Evolutionary conservation across 441 rosid species (phyloP).

Genomic region (Eruca vesicaria): DNA sequence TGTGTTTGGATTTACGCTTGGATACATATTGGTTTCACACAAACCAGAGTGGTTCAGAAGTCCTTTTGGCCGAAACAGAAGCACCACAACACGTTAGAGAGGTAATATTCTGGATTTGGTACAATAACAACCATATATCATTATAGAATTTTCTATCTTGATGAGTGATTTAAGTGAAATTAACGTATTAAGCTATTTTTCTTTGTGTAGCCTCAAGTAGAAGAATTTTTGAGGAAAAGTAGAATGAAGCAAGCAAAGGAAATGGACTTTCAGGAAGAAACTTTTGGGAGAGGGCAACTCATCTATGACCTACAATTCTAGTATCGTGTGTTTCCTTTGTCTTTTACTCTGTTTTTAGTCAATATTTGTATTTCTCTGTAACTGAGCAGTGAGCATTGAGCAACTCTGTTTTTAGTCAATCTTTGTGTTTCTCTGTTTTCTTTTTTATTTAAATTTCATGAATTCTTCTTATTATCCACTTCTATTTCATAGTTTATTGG

Average conservation of each 20-base stretch:
- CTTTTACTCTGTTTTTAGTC: background rate
- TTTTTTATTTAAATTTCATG: background rate
- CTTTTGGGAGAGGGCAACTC: background rate
- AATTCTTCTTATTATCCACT: background rate
- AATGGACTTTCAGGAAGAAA: background rate
- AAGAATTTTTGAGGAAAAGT: background rate
- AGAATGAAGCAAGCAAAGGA: background rate
- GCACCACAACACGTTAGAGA: background rate
- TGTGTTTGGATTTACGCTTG: background rate
- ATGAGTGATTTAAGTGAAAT: too few relatives aligned
- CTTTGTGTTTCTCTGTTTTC: background rate
- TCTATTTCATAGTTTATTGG: background rate
- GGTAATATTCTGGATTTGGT: background rate
- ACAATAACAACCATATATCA: too few relatives aligned
- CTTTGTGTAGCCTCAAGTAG: background rate
- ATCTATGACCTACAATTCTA: background rate
- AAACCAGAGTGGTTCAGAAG: background rate
- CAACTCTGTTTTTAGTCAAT: background rate
- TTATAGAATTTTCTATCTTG: too few relatives aligned
- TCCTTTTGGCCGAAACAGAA: background rate
- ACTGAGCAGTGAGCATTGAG: background rate
- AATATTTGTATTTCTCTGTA: background rate
- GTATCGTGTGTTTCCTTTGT: background rate
- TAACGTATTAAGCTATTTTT: background rate
- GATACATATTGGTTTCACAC: background rate